Conservation (phyloP, 225 moss, liverwort and hornwort genomes). For the Polytrichum formosum region DNA sequence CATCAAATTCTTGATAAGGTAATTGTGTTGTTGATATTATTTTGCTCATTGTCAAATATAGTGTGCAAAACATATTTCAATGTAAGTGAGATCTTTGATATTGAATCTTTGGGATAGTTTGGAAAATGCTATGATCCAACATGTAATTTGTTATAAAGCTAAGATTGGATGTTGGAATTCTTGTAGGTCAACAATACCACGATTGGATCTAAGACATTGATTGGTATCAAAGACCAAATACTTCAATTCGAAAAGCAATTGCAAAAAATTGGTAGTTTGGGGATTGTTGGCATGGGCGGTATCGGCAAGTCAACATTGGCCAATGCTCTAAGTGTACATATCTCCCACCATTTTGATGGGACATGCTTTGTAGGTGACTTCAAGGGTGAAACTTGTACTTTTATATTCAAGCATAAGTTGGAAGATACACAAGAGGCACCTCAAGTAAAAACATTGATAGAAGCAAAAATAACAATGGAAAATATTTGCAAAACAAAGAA, state of each 20-base stretch:
- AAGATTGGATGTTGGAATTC: not conserved
- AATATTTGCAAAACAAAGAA: not conserved
- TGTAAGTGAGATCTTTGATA: not conserved
- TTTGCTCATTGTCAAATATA: not conserved
- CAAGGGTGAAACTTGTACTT: not conserved
- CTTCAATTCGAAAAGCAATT: not conserved
- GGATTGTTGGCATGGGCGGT: constrained; percentile 10
- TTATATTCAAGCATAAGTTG: not conserved
- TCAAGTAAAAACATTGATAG: not conserved
- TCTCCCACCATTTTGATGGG: constrained; percentile 2
- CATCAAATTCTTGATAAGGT: not conserved
- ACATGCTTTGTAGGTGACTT: not conserved
- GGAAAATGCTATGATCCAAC: not conserved
- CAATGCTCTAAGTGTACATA: constrained; percentile 1
- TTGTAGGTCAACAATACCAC: not conserved
- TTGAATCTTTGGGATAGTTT: not conserved
- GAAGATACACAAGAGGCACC: not conserved
- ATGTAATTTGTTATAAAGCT: not conserved
- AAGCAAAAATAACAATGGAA: not conserved
- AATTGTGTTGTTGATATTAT: not conserved
- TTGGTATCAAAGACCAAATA: not conserved
- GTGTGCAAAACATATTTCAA: not conserved
- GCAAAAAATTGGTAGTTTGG: not conserved
- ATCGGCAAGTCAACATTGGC: constrained; percentile 10
- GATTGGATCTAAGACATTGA: not conserved